Evolutionary conservation across 2,329 filamentous ascomycete species (phyloP).

Genomic region (Ceratocystis albifundus): DNA sequence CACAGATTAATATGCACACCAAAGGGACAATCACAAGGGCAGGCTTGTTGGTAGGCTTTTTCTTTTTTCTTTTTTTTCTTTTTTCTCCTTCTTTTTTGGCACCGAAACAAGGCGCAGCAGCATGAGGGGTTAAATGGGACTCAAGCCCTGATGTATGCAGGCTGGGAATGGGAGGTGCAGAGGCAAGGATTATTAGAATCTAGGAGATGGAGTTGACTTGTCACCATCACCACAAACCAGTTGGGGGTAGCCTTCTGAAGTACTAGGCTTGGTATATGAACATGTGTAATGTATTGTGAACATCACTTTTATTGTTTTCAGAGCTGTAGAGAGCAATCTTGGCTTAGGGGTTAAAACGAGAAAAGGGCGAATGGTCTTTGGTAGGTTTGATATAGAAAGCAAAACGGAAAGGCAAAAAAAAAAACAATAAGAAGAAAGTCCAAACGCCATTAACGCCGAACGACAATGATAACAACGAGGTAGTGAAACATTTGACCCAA

Average conservation of each 20-base stretch:
- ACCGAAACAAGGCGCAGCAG: neutral
- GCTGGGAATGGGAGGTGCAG: neutral
- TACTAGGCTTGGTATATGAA: no score
- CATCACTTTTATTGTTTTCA: no score
- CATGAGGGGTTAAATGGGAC: neutral
- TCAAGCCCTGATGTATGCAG: neutral
- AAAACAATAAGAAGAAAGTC: conserved; percentile 1
- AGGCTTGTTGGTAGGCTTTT: neutral
- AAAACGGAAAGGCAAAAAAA: neutral
- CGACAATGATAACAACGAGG: conserved; percentile 9
- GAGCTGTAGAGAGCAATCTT: no score
- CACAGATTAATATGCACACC: neutral
- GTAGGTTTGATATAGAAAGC: neutral
- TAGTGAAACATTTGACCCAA: neutral
- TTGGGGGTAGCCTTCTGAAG: no score
- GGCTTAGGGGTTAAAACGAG: no score
- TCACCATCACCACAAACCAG: no score
- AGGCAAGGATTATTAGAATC: no score
- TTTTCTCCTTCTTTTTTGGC: neutral
- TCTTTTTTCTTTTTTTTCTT: no score
- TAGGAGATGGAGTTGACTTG: no score
- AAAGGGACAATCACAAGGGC: neutral
- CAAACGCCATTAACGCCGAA: conserved; percentile 14
- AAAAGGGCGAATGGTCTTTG: neutral
- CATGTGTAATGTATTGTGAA: no score